Base-by-base conservation (phyloP, 106 monocot species). In the Cymbidium sinense region DNA sequence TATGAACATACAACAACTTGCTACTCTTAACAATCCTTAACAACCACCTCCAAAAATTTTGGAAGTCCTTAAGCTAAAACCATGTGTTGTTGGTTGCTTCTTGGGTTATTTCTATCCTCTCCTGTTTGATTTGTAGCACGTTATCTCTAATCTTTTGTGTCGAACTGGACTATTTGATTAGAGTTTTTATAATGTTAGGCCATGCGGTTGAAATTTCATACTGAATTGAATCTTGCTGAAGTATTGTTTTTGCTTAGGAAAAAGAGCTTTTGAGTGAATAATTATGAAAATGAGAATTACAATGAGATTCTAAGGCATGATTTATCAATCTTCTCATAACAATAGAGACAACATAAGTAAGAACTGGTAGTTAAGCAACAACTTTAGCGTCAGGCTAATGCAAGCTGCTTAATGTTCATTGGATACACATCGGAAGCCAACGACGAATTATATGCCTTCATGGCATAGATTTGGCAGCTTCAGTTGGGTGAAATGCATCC, bases 401-500 rank as follows among this genome's bases (percentile, higher is more conserved):
- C 96, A 43, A 96, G 93, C 74, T 88, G 83, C 77, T 39, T 41
- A 12, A 96, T 73, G 69, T 96, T 92, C 79, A 89, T 84, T 0
- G 96, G 96, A 70, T 86, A 91, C 34, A 84, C 90, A 21, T 93
- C 91, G 1, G 77, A 41, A 30, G 43, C 8, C 2, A 84, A 88
- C 39, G 83, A 84, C 18, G 96, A 92, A 69, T 64, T 73, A 70
- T 88, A 95, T 0, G 95, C 91, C 78, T 91, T 90, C 74, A 50
- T 80, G 13, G 91, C 93, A 54, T 82, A 84, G 78, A 95, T 72
- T 50, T 88, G 1, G 92, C 95, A 1, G 69, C 85, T 54, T 95
- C 95, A 2, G 90, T 88, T 2, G 90, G 95, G 79, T 95, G 95
- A 86, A 95, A 95, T 0, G 93, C 95, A 50, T 95, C 95, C 95